Conservation (phyloP, 805 yeast species). For the Candida silvatica region DNA sequence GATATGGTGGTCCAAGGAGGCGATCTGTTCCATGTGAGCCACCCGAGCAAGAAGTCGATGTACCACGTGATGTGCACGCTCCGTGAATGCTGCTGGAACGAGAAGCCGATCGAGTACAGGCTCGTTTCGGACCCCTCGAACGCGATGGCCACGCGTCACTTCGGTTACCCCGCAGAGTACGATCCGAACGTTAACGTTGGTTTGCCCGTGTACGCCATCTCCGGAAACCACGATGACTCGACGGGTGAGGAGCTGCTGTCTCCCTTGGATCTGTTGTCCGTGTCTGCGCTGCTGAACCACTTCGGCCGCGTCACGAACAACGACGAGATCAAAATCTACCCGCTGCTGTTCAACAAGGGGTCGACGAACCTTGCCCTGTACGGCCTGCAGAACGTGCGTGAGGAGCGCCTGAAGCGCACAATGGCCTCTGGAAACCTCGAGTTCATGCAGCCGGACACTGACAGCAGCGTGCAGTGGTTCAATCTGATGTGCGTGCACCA, state of each 20-base stretch:
- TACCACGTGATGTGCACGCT: slow-evolving; percentile 73
- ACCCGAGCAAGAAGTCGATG: slow-evolving; percentile 80
- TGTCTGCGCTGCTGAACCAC: slow-evolving; percentile 79
- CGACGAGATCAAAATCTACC: slow-evolving; percentile 66
- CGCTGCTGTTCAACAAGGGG: slow-evolving; percentile 79
- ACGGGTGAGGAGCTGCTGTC: slow-evolving; percentile 78
- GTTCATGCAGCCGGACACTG: slow-evolving; percentile 58
- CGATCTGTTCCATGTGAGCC: slow-evolving; percentile 84
- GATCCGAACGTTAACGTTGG: slow-evolving; percentile 87
- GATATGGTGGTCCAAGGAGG: slow-evolving; percentile 92
- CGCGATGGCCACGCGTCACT: slow-evolving; percentile 49
- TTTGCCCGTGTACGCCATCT: slow-evolving; percentile 83
- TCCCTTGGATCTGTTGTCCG: slow-evolving; percentile 79
- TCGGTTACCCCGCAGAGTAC: slow-evolving; percentile 73
- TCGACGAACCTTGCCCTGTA: slow-evolving; percentile 73
- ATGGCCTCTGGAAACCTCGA: slow-evolving; percentile 75
- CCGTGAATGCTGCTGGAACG: slow-evolving; percentile 70
- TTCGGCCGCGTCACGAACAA: slow-evolving; percentile 76
- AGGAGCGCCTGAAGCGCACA: slow-evolving; percentile 76
- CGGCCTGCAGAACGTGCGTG: slow-evolving; percentile 84
- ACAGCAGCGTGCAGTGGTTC: slow-evolving; percentile 61
- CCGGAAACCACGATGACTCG: slow-evolving; percentile 96
- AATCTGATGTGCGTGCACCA: slow-evolving; percentile 85
- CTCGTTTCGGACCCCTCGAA: slow-evolving; percentile 69
- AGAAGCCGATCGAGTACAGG: slow-evolving; percentile 79